A percentile compares a stretch with the other conserved stretches of the same genome.
Evolutionary conservation across 208 protist genomes (phyloP).

Genomic region (Crithidia bombi): DNA sequence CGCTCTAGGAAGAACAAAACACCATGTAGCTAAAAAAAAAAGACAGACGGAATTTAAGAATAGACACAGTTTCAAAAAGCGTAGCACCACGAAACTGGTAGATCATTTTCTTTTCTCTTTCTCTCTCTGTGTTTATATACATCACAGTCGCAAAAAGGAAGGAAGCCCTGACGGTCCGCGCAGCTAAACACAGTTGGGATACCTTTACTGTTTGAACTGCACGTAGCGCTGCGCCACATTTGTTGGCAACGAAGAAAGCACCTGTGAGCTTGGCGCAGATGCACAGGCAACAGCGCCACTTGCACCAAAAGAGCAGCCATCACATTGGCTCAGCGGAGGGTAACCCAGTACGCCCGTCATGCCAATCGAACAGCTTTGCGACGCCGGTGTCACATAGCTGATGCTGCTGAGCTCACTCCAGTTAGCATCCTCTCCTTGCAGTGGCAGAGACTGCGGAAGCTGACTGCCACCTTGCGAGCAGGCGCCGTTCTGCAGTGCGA

Average conservation of each 20-base stretch:
- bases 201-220: conserved; percentile 19
- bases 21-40: not conserved
- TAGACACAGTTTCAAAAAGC: too few species aligned
- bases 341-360: conserved; percentile 1
- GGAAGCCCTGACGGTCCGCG: not conserved
- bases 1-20: conserved; percentile 17
- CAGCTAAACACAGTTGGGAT: too few species aligned
- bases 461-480: not conserved
- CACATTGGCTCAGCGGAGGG: conserved; percentile 9
- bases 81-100: too few species aligned
- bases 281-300: conserved; percentile 1
- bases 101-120: too few species aligned
- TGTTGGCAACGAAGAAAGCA: conserved; percentile 22
- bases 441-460: not conserved
- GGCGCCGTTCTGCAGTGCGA: not conserved
- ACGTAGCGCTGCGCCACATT: conserved; percentile 17
- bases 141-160: too few species aligned
- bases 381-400: conserved; percentile 27
- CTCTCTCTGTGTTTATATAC: too few species aligned
- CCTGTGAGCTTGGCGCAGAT: conserved; percentile 6
- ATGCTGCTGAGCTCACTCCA: conserved; percentile 40
- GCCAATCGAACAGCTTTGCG: conserved; percentile 25
- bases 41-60: not conserved
- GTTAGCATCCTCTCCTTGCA: not conserved
- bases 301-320: not conserved